Evolutionary conservation across 805 yeast species (phyloP).

Genomic region (Grigorovia jiainica): DNA sequence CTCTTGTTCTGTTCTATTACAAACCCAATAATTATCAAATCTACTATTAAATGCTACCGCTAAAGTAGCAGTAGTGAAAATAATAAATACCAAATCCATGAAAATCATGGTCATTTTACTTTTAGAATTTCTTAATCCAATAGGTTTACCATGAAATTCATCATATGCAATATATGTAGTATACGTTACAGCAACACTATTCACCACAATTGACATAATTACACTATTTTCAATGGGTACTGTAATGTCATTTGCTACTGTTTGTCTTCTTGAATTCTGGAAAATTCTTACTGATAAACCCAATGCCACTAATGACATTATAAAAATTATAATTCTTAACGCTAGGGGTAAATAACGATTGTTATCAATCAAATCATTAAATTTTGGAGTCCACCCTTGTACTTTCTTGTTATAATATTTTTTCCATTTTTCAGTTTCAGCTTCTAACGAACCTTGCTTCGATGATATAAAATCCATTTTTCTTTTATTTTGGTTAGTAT

Average conservation of each 20-base stretch:
- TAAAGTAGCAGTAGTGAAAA: slow-evolving; percentile 79
- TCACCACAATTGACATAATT: slow-evolving; percentile 84
- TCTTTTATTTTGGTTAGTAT: too few species aligned
- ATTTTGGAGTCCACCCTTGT: slow-evolving; percentile 52
- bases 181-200: slow-evolving; percentile 67
- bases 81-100: slow-evolving; percentile 78
- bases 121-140: slow-evolving; percentile 79
- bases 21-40: slow-evolving; percentile 77
- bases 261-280: slow-evolving; percentile 26
- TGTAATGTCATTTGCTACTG: slow-evolving; percentile 10
- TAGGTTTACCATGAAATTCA: slow-evolving; percentile 85
- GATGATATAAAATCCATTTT: too few species aligned
- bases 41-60: slow-evolving; percentile 79
- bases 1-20: slow-evolving; percentile 26
- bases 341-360: slow-evolving; percentile 78
- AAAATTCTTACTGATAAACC: slow-evolving; percentile 60
- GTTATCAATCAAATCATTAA: slow-evolving; percentile 50
- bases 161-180: slow-evolving; percentile 77
- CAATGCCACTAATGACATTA: slow-evolving; percentile 57
- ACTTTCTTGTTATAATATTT: slow-evolving; percentile 41
- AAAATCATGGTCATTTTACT: slow-evolving; percentile 74
- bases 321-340: slow-evolving; percentile 50
- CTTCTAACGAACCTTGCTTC: slow-evolving; percentile 11
- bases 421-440: slow-evolving; percentile 23
- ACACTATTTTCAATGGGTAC: slow-evolving; percentile 79